Base-by-base conservation (phyloP, 1,284 basidiomycete genomes). In the Kalmanozyma brasiliensis region DNA sequence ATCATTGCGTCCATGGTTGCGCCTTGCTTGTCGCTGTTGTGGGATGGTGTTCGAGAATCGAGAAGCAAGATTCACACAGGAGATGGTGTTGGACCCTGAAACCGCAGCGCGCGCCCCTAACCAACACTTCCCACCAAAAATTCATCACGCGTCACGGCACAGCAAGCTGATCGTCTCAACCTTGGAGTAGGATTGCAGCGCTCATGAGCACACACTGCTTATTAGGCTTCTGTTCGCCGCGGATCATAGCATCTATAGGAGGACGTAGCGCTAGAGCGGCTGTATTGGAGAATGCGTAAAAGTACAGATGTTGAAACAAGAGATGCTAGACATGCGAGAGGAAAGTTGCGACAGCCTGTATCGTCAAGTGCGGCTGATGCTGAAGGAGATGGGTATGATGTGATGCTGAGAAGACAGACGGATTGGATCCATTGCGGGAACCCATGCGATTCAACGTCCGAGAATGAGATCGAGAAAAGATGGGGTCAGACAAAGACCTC, bases 251-350 rank as follows among this genome's bases (percentile, higher is more conserved):
- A n/a, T 29, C 26, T 29, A 29, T 11, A n/a, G 26, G 11, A 29
- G 11, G 26, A 29, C 6, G 26, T 29, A 10, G 36, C 26, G 23
- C 8, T 36, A 22, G 22, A 10, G 23, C 26, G 22, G 24, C n/a
- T 32, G 48, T 20, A 46, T 34, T 49, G 52, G n/a, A 37, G 17
- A 16, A 19, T 53, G 51, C 42, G 34, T 58, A 65, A 26, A 55
- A 65, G 62, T 65, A 65, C 55, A 65, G 10, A 46, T 49, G 51
- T 47, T 38, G 43, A n/a, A 19, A 34, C 44, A 37, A 26, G 29
- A 45, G 26, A 38, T 52, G 42, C 37, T 32, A 20, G 29, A 43
- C 13, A n/a, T 14, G 42, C 49, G 4, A 24, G 32, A 22, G 22
- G 20, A 7, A 44, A 19, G 29, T 14, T 29, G 33, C 10, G 35